Percentiles rank a stretch among this genome's conserved stretches.
These are phyloP conservation scores for Inga oerstediana DNA, from an alignment of 306 rosid genomes.

Conservation along the genomic window DNA sequence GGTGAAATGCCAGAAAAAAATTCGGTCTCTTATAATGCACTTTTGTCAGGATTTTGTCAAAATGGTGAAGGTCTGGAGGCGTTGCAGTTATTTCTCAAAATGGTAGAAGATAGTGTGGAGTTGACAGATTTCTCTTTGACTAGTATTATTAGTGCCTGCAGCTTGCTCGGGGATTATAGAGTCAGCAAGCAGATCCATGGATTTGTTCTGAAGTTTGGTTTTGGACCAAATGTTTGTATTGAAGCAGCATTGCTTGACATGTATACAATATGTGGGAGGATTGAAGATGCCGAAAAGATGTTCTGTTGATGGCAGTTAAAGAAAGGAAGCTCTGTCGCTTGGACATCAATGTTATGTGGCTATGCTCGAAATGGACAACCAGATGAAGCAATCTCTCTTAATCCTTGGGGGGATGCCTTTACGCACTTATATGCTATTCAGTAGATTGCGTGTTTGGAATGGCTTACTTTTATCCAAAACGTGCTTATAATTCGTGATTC, in stretches of 20 bases:
- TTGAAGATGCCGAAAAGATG: constrained; percentile 70
- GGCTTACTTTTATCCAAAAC: too few relatives aligned
- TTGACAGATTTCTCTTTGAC: constrained; percentile 71
- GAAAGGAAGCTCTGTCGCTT: constrained; percentile 46
- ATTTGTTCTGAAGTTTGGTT: constrained; percentile 66
- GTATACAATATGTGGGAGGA: constrained; percentile 75
- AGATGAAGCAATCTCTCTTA: constrained; percentile 65
- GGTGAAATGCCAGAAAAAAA: constrained; percentile 69
- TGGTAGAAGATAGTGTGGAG: constrained; percentile 61
- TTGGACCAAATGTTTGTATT: constrained; percentile 59
- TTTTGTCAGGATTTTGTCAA: constrained; percentile 75
- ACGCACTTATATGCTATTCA: not conserved
- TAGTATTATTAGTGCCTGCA: constrained; percentile 65
- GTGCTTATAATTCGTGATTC: too few relatives aligned
- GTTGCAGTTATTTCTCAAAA: constrained; percentile 50
- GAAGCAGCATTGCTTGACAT: constrained; percentile 79
- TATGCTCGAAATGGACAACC: constrained; percentile 67
- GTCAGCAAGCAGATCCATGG: constrained; percentile 75
- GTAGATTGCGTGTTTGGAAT: too few relatives aligned
- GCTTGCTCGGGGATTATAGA: constrained; percentile 53
- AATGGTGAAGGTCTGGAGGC: constrained; percentile 66
- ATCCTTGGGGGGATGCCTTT: constrained; percentile 8
- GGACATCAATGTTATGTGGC: constrained; percentile 85
- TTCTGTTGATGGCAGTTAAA: constrained; percentile 57
- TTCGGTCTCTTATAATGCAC: constrained; percentile 58